Conservation (phyloP, 345 rosid genomes). For the Gossypium ekmanianum region DNA sequence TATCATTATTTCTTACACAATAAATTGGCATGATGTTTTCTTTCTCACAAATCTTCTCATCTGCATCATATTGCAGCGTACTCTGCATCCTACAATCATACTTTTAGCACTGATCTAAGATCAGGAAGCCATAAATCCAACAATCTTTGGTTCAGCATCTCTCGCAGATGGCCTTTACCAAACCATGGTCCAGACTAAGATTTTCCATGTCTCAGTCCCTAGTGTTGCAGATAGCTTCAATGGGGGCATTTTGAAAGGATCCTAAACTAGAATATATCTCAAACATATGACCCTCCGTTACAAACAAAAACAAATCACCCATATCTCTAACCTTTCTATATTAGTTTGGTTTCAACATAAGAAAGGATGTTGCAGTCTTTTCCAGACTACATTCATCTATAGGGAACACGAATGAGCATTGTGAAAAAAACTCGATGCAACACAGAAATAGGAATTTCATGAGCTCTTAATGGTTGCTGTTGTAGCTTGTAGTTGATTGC, state of each 20-base stretch:
- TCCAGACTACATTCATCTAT: constrained; percentile 22
- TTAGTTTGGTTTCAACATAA: constrained; percentile 12
- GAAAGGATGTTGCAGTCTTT: constrained; percentile 22
- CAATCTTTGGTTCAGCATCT: too few relatives aligned
- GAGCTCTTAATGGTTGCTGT: constrained; percentile 45
- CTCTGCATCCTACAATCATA: too few relatives aligned
- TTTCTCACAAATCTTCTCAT: too few relatives aligned
- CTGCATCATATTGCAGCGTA: too few relatives aligned
- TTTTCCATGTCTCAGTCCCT: not conserved
- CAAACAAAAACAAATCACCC: not conserved
- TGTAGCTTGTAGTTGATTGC: constrained; percentile 52
- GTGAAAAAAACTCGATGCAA: constrained; percentile 16
- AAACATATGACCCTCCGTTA: not conserved
- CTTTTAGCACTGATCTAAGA: too few relatives aligned
- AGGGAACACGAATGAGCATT: not conserved
- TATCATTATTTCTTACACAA: not conserved
- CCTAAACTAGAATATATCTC: not conserved
- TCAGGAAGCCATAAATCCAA: too few relatives aligned
- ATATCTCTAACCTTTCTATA: not conserved
- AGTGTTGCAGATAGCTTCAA: not conserved
- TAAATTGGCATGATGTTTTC: too few relatives aligned
- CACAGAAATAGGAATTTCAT: constrained; percentile 14
- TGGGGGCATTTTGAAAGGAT: too few relatives aligned
- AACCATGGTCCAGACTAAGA: too few relatives aligned
- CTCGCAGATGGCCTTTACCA: too few relatives aligned